phyloP scores from a whole-genome alignment of 306 rosid species.

The Rubus parviflorus region DNA sequence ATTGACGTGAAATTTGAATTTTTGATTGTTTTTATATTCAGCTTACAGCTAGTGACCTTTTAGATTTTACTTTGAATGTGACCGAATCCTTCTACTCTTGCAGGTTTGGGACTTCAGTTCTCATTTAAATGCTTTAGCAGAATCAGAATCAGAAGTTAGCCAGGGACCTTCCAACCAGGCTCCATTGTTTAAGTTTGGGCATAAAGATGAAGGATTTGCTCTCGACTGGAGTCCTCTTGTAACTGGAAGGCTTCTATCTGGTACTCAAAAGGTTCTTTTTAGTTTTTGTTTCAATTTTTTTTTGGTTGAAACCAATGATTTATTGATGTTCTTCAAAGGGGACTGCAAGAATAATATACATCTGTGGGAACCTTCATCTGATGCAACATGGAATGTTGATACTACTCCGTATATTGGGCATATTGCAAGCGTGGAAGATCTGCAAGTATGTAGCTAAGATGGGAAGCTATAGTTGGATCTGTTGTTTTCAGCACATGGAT shows the following conservation, averaged over 20 bases:
- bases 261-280: conserved; percentile 35
- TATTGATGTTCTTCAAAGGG: conserved; percentile 49
- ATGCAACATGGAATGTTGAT: conserved; percentile 71
- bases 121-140: conserved; percentile 77
- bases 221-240: conserved; percentile 85
- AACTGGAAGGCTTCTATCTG: conserved; percentile 83
- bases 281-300: conserved; percentile 1
- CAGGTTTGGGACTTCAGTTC: conserved; percentile 92
- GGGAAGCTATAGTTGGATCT: conserved; percentile 25
- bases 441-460: conserved; percentile 55
- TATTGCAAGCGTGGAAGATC: conserved; percentile 84
- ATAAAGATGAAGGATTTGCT: conserved; percentile 90
- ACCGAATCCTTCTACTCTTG: conserved; percentile 13
- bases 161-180: conserved; percentile 73
- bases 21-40: not conserved
- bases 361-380: conserved; percentile 89
- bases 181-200: conserved; percentile 64
- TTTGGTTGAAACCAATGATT: conserved; percentile 13
- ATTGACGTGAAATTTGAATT: not conserved
- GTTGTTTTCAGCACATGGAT: conserved; percentile 14
- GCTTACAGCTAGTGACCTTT: not conserved
- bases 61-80: not conserved
- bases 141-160: conserved; percentile 60
- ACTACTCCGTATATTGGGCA: conserved; percentile 70
- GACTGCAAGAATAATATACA: conserved; percentile 73